Percentiles rank a stretch among this genome's conserved stretches.
Evolutionary conservation across 805 yeast genomes (phyloP).

Genomic region (Yamadazyma philogaea): DNA sequence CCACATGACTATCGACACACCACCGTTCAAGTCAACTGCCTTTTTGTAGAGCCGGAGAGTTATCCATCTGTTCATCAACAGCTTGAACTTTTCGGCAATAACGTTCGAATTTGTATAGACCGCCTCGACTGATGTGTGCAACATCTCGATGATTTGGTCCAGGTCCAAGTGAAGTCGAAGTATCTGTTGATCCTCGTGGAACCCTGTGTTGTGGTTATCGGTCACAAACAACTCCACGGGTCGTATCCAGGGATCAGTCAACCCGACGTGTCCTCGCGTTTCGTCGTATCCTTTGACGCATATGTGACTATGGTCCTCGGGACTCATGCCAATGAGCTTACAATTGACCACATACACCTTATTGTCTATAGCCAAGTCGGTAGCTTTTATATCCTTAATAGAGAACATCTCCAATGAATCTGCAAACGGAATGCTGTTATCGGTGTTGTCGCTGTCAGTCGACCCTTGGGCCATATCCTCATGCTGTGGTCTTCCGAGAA

Average conservation of each 20-base stretch:
- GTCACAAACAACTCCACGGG: slow-evolving; percentile 24
- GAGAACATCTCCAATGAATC: not conserved
- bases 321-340: slow-evolving; percentile 22
- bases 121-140: slow-evolving; percentile 7
- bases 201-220: slow-evolving; percentile 10
- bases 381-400: slow-evolving; percentile 1
- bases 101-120: slow-evolving; percentile 8
- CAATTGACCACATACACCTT: slow-evolving; percentile 19
- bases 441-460: not conserved
- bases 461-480: not conserved
- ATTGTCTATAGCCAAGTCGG: slow-evolving; percentile 8
- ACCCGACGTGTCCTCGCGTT: slow-evolving; percentile 5
- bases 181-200: slow-evolving; percentile 13
- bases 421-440: slow-evolving; percentile 4
- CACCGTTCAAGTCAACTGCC: slow-evolving; percentile 1
- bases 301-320: slow-evolving; percentile 23
- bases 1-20: slow-evolving; percentile 11
- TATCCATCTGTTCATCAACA: not conserved
- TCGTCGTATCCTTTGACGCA: slow-evolving; percentile 27
- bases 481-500: too few relatives aligned
- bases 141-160: slow-evolving; percentile 10
- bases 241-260: slow-evolving; percentile 21
- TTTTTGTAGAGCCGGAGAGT: slow-evolving; percentile 11
- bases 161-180: slow-evolving; percentile 16
- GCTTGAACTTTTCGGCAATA: not conserved